Evolutionary conservation across 441 rosid genomes (phyloP), one percentile per base, ranked within the genome.

Genomic region (Erodium texanum): DNA sequence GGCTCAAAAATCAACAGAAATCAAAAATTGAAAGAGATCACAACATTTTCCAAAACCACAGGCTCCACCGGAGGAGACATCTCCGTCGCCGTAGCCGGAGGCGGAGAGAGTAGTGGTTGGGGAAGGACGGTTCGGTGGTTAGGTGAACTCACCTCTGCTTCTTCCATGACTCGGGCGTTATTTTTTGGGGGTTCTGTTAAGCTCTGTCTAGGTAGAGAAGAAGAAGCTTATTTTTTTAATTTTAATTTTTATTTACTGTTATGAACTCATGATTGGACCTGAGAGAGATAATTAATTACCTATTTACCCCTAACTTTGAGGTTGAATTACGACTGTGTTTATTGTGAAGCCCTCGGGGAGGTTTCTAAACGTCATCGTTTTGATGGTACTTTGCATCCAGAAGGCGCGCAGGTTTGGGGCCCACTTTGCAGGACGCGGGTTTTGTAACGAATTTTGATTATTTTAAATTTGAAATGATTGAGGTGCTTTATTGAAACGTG

Each of bases 1-100:
- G 10, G 66, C 65, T 43, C 50, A 43, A 43, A 66, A 72, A 66
- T 43, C 70, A 68, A 66, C 58, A 36, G 50, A 66, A 67, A 71
- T 48, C 70, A 16, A 15, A 52, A 52, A 52, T 52, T 18, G 2
- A 52, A 16, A 1, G 2, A 4, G 20, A 52, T 5, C 59, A 6
- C 7, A 52, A 9, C 59, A 18, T n/a, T 5, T 52, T 5, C 59
- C 2, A n/a, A 45, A 45, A 45, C 0, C 1, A 45, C 7, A 5
- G n/a, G 38, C 38, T 34, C 38, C 5, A 1, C 8, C 38, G 5
- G 38, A 2, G 38, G 38, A 34, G 38, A 3, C 3, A 27, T 4
- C 29, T 1, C 29, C 29, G 29, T 4, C 29, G 29, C 29, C 29
- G 29, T 4, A 1, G 1, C 1, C 56, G 56, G 56, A 5, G 56